These are phyloP conservation scores for Aspergillus fischeri DNA, from an alignment of 2,329 filamentous ascomycete genomes.

Conservation along the genomic window DNA sequence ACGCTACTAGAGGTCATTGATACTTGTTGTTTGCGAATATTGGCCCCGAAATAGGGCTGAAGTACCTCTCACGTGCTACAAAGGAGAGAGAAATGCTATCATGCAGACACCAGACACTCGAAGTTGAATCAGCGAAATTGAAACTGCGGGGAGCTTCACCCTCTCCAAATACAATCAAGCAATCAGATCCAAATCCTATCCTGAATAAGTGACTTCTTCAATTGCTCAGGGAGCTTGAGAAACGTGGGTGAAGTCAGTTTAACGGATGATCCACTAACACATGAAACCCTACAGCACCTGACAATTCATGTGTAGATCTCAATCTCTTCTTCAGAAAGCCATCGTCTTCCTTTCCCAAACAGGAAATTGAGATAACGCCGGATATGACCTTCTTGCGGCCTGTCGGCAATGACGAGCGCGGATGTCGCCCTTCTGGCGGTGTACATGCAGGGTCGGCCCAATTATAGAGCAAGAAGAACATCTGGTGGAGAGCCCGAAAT, in stretches of 20 bases:
- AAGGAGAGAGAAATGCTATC: constrained; percentile 4
- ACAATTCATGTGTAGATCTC: neutral
- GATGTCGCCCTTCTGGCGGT: constrained; percentile 17
- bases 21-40: neutral
- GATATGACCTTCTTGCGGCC: neutral
- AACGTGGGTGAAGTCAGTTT: neutral
- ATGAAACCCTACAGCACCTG: neutral
- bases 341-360: constrained; percentile 3
- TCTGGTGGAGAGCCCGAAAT: constrained; percentile 10
- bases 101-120: constrained; percentile 3
- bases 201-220: neutral
- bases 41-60: neutral
- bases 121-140: neutral
- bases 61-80: neutral
- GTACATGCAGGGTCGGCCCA: constrained; percentile 15
- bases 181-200: constrained; percentile 4
- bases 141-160: neutral
- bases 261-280: neutral
- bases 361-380: neutral
- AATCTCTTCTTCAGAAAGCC: neutral
- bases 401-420: constrained; percentile 10
- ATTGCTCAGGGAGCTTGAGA: neutral
- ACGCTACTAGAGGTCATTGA: neutral
- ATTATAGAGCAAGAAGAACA: constrained; percentile 12
- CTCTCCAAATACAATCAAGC: neutral